A percentile compares a stretch with the other conserved stretches of the same genome.
Evolutionary conservation across 306 rosid species (phyloP).

Genomic region (Prosopis cineraria): DNA sequence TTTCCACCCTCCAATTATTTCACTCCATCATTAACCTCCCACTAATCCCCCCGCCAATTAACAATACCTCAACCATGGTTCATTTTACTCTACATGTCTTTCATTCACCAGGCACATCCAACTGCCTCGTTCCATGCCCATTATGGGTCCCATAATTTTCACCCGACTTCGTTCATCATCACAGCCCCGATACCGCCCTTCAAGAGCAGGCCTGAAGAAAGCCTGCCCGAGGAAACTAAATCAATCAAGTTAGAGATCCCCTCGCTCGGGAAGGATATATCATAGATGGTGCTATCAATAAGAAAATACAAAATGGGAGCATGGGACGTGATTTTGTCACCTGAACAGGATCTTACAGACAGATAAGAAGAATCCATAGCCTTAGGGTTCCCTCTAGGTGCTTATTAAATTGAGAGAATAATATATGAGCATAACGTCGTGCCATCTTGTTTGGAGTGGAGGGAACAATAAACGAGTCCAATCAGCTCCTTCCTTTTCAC

Average conservation of each 20-base stretch:
- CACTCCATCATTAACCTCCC: neutral
- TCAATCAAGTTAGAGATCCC: neutral
- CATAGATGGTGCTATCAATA: slow-evolving; percentile 1
- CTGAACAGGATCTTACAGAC: slow-evolving; percentile 67
- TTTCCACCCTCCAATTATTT: slow-evolving; percentile 24
- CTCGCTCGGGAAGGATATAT: too few relatives aligned
- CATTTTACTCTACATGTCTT: neutral
- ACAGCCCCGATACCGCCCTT: neutral
- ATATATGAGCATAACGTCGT: slow-evolving; percentile 38
- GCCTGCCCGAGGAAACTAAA: neutral
- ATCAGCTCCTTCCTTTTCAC: slow-evolving; percentile 40
- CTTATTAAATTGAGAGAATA: slow-evolving; percentile 33
- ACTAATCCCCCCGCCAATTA: neutral
- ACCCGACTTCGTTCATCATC: neutral
- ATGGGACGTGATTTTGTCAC: slow-evolving; percentile 61
- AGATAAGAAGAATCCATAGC: slow-evolving; percentile 64
- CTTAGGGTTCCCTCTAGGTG: slow-evolving; percentile 19
- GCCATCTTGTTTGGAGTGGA: slow-evolving; percentile 77
- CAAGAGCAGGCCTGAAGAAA: neutral
- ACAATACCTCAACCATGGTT: neutral
- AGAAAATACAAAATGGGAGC: slow-evolving; percentile 19
- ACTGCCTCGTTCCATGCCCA: too few relatives aligned
- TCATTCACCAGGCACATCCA: too few relatives aligned
- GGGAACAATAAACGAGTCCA: slow-evolving; percentile 84
- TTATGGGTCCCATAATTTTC: too few relatives aligned